These are phyloP conservation scores for Herpetospermum pedunculosum DNA, from an alignment of 306 rosid species.

Conservation along the genomic window DNA sequence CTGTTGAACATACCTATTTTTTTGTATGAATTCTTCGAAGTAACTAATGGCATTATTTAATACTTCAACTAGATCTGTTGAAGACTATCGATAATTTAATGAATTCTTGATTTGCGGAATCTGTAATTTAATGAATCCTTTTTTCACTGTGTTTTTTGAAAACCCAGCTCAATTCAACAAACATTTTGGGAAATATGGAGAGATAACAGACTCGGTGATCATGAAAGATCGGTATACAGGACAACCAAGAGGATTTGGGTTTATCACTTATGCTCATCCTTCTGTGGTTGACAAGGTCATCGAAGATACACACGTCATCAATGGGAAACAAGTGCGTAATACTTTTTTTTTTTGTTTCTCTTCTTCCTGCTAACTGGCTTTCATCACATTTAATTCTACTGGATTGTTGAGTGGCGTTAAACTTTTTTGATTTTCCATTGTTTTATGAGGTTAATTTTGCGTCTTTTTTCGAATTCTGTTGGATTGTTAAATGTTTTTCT, in stretches of 20 bases:
- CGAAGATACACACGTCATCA: conserved; percentile 59
- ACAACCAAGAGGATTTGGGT: conserved; percentile 82
- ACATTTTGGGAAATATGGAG: conserved; percentile 84
- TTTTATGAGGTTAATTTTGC: neutral
- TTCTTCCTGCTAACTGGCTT: neutral
- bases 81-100: neutral
- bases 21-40: too few species aligned
- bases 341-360: neutral
- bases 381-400: neutral
- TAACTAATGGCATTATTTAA: too few species aligned
- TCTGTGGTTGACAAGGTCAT: conserved; percentile 76
- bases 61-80: neutral
- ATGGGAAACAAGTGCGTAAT: conserved; percentile 53
- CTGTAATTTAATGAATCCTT: neutral
- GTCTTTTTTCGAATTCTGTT: neutral
- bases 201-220: conserved; percentile 81
- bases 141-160: conserved; percentile 3
- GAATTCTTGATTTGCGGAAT: neutral
- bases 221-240: conserved; percentile 86
- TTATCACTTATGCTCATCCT: conserved; percentile 77
- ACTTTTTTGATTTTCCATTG: neutral
- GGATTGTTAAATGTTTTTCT: neutral
- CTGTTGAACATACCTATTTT: neutral
- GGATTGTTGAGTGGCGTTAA: neutral
- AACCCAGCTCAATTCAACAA: conserved; percentile 51